A percentile compares a stretch with the other conserved stretches of the same genome.
Evolutionary conservation across 2,329 filamentous ascomycete species (phyloP).

Genomic region (Phoma herbarum): DNA sequence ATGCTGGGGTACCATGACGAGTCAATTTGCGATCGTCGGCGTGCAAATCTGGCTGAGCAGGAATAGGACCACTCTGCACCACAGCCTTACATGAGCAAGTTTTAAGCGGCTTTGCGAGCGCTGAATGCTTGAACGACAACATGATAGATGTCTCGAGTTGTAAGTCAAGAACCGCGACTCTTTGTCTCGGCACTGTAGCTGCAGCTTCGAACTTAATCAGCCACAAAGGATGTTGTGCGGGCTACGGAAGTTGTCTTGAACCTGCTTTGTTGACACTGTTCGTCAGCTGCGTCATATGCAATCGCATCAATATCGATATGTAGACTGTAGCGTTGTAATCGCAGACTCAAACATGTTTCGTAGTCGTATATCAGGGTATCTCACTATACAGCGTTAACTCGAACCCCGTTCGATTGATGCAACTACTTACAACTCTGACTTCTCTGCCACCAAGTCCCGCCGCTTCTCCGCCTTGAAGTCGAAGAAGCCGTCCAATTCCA

Average conservation of each 20-base stretch:
- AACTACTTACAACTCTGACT: slow-evolving; percentile 51
- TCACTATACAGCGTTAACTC: slow-evolving; percentile 39
- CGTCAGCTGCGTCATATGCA: neutral
- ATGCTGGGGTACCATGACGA: slow-evolving; percentile 28
- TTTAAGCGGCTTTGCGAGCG: neutral
- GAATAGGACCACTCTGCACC: neutral
- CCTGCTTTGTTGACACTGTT: slow-evolving; percentile 6
- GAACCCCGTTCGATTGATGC: slow-evolving; percentile 14
- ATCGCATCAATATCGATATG: too few relatives aligned
- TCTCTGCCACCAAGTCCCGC: slow-evolving; percentile 28
- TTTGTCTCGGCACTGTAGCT: slow-evolving; percentile 3
- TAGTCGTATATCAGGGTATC: slow-evolving; percentile 39
- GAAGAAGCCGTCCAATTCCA: slow-evolving; percentile 66
- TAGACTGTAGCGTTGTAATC: neutral
- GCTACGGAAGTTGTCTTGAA: neutral
- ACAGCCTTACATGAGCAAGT: neutral
- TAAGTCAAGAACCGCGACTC: neutral
- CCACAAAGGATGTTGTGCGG: neutral
- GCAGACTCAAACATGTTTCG: neutral
- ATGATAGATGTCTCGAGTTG: neutral
- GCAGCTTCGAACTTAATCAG: too few relatives aligned
- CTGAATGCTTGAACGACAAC: neutral
- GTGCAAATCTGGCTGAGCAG: too few relatives aligned
- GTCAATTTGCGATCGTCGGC: neutral
- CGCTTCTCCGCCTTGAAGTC: slow-evolving; percentile 34